phyloP scores from a whole-genome alignment of 768 basidiomycete genomes.

The Boletellus ananiceps region DNA sequence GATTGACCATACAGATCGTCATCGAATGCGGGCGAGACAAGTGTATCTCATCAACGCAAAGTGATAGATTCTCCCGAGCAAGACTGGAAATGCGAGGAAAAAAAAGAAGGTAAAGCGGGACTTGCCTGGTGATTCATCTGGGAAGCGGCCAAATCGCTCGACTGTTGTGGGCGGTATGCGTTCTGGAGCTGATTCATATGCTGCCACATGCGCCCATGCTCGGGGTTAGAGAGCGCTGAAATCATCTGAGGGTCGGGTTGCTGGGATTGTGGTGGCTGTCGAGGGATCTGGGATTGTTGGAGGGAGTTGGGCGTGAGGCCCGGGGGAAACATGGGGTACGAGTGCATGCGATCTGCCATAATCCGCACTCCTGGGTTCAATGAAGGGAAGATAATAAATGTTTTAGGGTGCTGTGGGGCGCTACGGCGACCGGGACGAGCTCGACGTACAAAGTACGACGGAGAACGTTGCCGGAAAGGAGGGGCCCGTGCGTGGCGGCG shows the following conservation, averaged over 20 bases:
- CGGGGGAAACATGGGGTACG: constrained; percentile 51
- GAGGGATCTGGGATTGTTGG: constrained; percentile 39
- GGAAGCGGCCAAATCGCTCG: constrained; percentile 36
- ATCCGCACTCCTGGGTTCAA: constrained; percentile 31
- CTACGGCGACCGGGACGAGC: constrained; percentile 23
- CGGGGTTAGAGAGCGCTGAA: constrained; percentile 43
- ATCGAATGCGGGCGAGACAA: constrained; percentile 11
- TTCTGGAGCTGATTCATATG: constrained; percentile 47
- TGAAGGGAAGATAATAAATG: constrained; percentile 27
- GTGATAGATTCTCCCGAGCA: constrained; percentile 15
- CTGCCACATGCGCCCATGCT: constrained; percentile 55
- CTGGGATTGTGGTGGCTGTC: constrained; percentile 43
- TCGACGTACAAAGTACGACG: constrained; percentile 20
- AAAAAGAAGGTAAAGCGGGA: constrained; percentile 18
- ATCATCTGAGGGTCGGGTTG: constrained; percentile 37
- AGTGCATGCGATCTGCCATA: constrained; percentile 61
- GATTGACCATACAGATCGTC: constrained; percentile 16
- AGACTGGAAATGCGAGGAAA: constrained; percentile 5
- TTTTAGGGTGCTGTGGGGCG: constrained; percentile 25
- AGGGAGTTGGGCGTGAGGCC: constrained; percentile 44
- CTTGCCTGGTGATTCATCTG: constrained; percentile 48
- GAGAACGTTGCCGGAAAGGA: constrained; percentile 24
- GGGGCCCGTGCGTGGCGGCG: constrained; percentile 44
- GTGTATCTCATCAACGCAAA: constrained; percentile 11
- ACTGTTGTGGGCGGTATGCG: constrained; percentile 40